Conservation (phyloP, 495 filamentous ascomycete genomes). For the Elasticomyces elasticus region DNA sequence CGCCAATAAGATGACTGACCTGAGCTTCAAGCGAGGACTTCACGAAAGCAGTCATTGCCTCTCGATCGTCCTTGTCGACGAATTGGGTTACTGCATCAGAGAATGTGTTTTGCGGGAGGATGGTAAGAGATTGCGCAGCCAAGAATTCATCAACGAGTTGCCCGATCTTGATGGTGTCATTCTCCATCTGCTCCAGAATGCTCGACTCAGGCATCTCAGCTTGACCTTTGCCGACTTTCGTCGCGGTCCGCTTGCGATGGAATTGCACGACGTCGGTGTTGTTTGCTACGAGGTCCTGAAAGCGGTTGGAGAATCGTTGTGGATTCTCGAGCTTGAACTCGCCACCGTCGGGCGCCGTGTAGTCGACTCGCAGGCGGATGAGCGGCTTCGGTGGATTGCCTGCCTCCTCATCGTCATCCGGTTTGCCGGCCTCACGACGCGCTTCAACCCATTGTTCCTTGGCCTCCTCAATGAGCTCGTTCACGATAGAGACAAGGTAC, state of each 20-base stretch:
- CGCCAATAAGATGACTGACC: constrained; percentile 56
- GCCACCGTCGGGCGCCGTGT: constrained; percentile 74
- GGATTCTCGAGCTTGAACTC: constrained; percentile 90
- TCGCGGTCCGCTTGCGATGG: constrained; percentile 67
- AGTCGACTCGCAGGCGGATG: constrained; percentile 83
- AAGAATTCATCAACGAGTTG: constrained; percentile 80
- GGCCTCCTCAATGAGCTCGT: constrained; percentile 79
- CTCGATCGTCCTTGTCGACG: constrained; percentile 90
- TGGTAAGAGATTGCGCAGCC: constrained; percentile 71
- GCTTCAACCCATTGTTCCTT: constrained; percentile 65
- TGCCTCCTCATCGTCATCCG: constrained; percentile 41
- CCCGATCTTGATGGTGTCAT: constrained; percentile 77
- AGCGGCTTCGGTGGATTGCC: constrained; percentile 66
- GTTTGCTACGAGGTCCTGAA: constrained; percentile 83
- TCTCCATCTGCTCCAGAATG: constrained; percentile 38
- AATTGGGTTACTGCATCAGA: constrained; percentile 89
- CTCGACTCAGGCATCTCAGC: constrained; percentile 48
- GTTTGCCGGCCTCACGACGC: constrained; percentile 49
- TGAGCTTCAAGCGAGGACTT: constrained; percentile 67
- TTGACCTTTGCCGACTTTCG: constrained; percentile 31
- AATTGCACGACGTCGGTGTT: constrained; percentile 89
- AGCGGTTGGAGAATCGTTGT: constrained; percentile 91
- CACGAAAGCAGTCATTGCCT: constrained; percentile 84
- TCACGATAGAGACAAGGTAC: constrained; percentile 64
- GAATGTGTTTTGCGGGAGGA: constrained; percentile 82